These are phyloP conservation scores for Saccharum officinarum DNA, from an alignment of 176 grass and related monocot species.

Conservation along the genomic window DNA sequence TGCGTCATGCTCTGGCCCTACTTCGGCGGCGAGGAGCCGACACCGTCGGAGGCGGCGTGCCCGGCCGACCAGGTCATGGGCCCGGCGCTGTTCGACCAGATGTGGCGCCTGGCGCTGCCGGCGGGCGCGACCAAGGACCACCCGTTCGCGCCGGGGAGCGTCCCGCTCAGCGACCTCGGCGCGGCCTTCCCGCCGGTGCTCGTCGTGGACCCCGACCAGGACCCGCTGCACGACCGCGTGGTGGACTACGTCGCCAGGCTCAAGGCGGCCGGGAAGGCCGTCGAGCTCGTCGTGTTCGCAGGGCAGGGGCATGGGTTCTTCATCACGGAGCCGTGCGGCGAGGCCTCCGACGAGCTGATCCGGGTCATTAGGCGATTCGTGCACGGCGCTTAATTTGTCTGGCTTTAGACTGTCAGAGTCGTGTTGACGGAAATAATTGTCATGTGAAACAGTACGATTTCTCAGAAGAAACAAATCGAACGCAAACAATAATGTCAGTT, in stretches of 20 bases:
- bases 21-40: slow-evolving; percentile 37
- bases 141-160: slow-evolving; percentile 37
- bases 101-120: slow-evolving; percentile 46
- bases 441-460: neutral
- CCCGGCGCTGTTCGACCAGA: slow-evolving; percentile 10
- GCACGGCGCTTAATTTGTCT: neutral
- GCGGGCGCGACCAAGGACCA: slow-evolving; percentile 31
- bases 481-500: too few species aligned
- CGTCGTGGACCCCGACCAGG: slow-evolving; percentile 27
- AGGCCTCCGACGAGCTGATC: slow-evolving; percentile 23
- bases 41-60: slow-evolving; percentile 34
- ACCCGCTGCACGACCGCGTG: slow-evolving; percentile 32
- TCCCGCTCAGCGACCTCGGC: neutral
- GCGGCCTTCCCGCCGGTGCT: slow-evolving; percentile 35
- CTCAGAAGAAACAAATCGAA: too few species aligned
- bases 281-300: slow-evolving; percentile 28
- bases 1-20: slow-evolving; percentile 38
- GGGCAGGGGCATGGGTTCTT: slow-evolving; percentile 46
- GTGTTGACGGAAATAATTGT: neutral
- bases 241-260: slow-evolving; percentile 38
- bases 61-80: neutral
- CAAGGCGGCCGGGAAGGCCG: slow-evolving; percentile 19
- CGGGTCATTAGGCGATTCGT: slow-evolving; percentile 14
- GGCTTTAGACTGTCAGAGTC: neutral
- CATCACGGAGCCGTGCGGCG: slow-evolving; percentile 4